Evolutionary conservation across 2,329 filamentous ascomycete species (phyloP).

Genomic region (Ophiostoma sp.): DNA sequence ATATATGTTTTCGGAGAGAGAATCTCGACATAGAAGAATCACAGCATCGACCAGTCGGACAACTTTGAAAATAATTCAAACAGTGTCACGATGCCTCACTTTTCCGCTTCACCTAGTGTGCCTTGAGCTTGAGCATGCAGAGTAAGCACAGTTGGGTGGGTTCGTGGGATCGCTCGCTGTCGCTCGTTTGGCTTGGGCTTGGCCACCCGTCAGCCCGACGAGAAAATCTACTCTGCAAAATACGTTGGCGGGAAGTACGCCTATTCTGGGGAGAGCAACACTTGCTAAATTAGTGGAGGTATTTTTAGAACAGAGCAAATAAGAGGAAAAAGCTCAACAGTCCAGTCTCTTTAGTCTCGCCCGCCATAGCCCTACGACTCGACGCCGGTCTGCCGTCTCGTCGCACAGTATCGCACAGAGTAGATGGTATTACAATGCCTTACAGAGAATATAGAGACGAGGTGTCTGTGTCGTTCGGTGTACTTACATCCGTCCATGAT

Average conservation of each 20-base stretch:
- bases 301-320: conserved; percentile 7
- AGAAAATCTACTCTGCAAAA: not conserved
- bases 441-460: not conserved
- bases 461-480: not conserved
- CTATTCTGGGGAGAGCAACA: not conserved
- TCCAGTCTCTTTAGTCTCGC: not conserved
- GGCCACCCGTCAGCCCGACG: not conserved
- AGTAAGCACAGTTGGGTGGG: too few species aligned
- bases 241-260: not conserved
- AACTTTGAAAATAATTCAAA: not conserved
- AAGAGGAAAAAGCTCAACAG: not conserved
- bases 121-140: not conserved
- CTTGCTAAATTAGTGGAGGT: not conserved
- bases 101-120: not conserved
- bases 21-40: not conserved
- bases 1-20: not conserved
- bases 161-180: not conserved
- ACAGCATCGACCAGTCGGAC: not conserved
- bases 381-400: not conserved
- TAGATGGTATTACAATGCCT: not conserved
- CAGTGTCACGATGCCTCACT: not conserved
- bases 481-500: not conserved
- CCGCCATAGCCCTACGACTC: not conserved
- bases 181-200: not conserved
- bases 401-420: not conserved